Evolutionary conservation across 2,329 filamentous ascomycete species (phyloP), one percentile per base, ranked within the genome.

Genomic region (Dothideomycetes sp.): DNA sequence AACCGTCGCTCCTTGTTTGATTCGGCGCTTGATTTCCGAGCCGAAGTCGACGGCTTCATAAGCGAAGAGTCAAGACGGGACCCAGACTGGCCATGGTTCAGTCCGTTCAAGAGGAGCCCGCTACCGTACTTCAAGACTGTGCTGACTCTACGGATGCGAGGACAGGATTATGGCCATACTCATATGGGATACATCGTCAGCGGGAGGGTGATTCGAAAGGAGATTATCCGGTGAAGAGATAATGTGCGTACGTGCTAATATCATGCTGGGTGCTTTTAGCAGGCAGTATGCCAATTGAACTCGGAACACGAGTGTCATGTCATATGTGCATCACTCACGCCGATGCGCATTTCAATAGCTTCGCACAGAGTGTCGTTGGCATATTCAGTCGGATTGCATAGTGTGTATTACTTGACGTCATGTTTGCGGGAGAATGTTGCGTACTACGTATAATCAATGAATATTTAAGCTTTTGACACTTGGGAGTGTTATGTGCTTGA

Each of bases 101-200:
- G 33, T 36, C 27, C 31, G n/a, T 40, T 40, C 38, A 17, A 4
- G 16, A 32, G 5, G 12, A 36, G 34, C 17, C 38, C 38, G 4
- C 2, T 40, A 9, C 38, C 33, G 9, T 40, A 30, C 38, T 36
- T 36, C 16, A 40, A 36, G 14, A 19, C 34, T 4, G 16, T 36
- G 5, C 18, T 24, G 4, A 3, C 9, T n/a, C 38, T 40, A 4
- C 38, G 38, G 11, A 35, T 34, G 18, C 9, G 16, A 4, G 38
- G 38, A 8, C 17, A 40, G 16, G 38, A n/a, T 1, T 40, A 31
- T 8, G 32, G 5, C 8, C 38, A 35, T 5, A 40, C 24, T 14
- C 38, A 40, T 14, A 31, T 40, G 27, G 38, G 33, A 12, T 14
- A 24, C 9, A n/a, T 40, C 2, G 5, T 40, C 9, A 30, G 8